Conservation (phyloP, 352 stramenopile species). For the Phytophthora sojae region DNA sequence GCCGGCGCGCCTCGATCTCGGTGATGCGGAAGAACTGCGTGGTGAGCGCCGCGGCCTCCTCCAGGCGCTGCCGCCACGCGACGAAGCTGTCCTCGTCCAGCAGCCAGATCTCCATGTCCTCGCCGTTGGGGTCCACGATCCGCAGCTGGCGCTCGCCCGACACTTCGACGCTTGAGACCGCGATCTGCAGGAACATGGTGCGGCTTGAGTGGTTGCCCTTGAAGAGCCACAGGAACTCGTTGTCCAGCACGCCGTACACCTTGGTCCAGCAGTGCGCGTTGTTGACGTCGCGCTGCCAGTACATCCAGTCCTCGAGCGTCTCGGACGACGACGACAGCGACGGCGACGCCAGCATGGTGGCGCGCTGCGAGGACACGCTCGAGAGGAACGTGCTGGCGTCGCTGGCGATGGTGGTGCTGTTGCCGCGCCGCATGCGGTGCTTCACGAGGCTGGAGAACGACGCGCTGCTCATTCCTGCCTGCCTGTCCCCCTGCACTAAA, state of each 20-base stretch:
- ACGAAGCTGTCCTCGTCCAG: constrained; percentile 59
- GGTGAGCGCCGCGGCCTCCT: constrained; percentile 68
- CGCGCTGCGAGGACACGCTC: constrained; percentile 44
- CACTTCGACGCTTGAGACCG: constrained; percentile 70
- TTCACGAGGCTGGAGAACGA: constrained; percentile 30
- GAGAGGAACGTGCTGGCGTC: constrained; percentile 48
- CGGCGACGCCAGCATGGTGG: constrained; percentile 52
- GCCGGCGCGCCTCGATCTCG: constrained; percentile 57
- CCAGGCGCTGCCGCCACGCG: constrained; percentile 60
- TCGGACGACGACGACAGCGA: constrained; percentile 43
- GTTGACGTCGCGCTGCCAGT: constrained; percentile 80
- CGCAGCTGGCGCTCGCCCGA: constrained; percentile 72
- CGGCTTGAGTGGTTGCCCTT: constrained; percentile 64
- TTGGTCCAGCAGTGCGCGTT: constrained; percentile 84
- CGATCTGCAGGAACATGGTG: constrained; percentile 80
- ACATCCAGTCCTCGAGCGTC: constrained; percentile 80
- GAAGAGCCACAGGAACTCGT: constrained; percentile 86
- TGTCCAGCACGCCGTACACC: constrained; percentile 80
- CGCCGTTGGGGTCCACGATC: constrained; percentile 78
- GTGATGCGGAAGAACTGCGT: constrained; percentile 72
- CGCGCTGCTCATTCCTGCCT: constrained; percentile 4
- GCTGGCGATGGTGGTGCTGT: constrained; percentile 39
- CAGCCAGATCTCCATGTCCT: constrained; percentile 81
- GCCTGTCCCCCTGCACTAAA: not conserved
- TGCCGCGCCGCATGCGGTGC: constrained; percentile 31